phyloP scores from a whole-genome alignment of 257 asterid species.

The Thymus quinquecostatus region DNA sequence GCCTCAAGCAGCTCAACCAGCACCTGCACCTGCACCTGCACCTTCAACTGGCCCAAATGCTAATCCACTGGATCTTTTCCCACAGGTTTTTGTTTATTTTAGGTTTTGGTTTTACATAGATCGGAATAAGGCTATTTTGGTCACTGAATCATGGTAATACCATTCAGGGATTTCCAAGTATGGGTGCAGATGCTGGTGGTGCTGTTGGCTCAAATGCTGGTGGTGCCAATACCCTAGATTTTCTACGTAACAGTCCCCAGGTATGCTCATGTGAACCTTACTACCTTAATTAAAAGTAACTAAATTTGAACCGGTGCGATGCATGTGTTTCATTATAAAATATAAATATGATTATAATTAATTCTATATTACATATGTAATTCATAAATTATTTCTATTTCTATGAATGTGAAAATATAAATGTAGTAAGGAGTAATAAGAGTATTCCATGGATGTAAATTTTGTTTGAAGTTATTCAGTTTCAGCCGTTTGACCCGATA shows the following conservation, averaged over 20 bases:
- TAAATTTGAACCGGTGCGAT: too few relatives aligned
- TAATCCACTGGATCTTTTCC: slow-evolving; percentile 77
- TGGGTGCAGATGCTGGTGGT: slow-evolving; percentile 45
- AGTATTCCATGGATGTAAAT: too few relatives aligned
- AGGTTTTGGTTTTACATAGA: slow-evolving; percentile 9
- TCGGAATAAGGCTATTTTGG: slow-evolving; percentile 14
- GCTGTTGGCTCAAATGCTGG: slow-evolving; percentile 32
- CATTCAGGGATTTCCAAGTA: slow-evolving; percentile 66
- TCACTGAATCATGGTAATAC: slow-evolving; percentile 22
- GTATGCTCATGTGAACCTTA: slow-evolving; percentile 36
- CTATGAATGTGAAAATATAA: too few relatives aligned
- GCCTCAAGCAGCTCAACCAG: slow-evolving; percentile 61
- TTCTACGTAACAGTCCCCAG: slow-evolving; percentile 80
- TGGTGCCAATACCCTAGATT: slow-evolving; percentile 69
- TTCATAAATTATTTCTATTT: too few relatives aligned
- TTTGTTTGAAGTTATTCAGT: too few relatives aligned
- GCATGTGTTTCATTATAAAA: too few relatives aligned
- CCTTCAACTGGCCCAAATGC: slow-evolving; percentile 76
- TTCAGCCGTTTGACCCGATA: too few relatives aligned
- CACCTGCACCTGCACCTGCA: slow-evolving; percentile 30
- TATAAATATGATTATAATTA: too few relatives aligned
- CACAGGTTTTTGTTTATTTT: slow-evolving; percentile 58
- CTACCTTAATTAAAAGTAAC: background rate
- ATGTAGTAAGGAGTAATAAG: too few relatives aligned
- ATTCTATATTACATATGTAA: too few relatives aligned